Evolutionary conservation across 495 filamentous ascomycete species (phyloP).

Genomic region (Amorphotheca resinae): DNA sequence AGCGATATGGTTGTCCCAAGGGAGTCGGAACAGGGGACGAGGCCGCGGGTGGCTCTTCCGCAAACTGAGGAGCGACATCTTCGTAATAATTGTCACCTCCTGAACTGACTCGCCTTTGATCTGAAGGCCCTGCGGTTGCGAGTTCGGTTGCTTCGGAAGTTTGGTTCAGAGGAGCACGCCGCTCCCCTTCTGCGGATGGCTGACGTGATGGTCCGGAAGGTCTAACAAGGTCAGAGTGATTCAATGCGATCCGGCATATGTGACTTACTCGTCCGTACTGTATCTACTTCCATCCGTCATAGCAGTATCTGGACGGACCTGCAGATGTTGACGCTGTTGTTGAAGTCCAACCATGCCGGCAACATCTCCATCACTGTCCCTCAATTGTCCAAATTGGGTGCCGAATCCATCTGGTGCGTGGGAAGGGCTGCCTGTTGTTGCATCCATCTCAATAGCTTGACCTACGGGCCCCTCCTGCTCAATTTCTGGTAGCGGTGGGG

Average conservation of each 20-base stretch:
- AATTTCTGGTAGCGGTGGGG: conserved; percentile 48
- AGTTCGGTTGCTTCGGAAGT: conserved; percentile 23
- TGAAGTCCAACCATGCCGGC: conserved; percentile 57
- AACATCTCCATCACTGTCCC: conserved; percentile 57
- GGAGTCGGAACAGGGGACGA: conserved; percentile 16
- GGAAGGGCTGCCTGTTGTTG: conserved; percentile 39
- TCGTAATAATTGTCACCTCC: conserved; percentile 61
- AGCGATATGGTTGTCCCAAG: conserved; percentile 20
- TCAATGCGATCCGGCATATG: background rate
- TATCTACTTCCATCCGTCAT: conserved; percentile 56
- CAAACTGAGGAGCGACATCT: conserved; percentile 87
- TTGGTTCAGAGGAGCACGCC: conserved; percentile 28
- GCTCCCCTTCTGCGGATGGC: conserved; percentile 37
- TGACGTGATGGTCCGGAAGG: conserved; percentile 54
- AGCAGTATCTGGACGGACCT: conserved; percentile 24
- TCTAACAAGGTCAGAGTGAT: conserved; percentile 27
- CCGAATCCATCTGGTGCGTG: conserved; percentile 28
- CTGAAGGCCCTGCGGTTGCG: conserved; percentile 21
- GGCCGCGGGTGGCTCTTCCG: conserved; percentile 21
- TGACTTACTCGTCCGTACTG: conserved; percentile 58
- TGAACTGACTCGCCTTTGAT: conserved; percentile 27
- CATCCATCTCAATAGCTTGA: conserved; percentile 80
- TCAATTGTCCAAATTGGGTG: conserved; percentile 34
- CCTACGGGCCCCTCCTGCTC: conserved; percentile 39
- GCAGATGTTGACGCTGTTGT: conserved; percentile 33